These are phyloP conservation scores for Penicillium manginii DNA, from an alignment of 495 filamentous ascomycete species.

Conservation along the genomic window DNA sequence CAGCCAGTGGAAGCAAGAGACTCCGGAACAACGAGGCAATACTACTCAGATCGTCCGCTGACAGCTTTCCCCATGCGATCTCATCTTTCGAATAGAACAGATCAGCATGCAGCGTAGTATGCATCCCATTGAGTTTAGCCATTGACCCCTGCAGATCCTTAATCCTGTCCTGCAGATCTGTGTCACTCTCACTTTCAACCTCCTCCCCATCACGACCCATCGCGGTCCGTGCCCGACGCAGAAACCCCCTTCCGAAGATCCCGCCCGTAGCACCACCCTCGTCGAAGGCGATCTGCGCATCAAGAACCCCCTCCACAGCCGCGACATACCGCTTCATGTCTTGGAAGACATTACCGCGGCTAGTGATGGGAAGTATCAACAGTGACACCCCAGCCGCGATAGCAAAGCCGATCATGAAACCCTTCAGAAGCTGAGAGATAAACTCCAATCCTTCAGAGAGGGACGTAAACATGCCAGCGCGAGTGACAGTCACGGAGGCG, in stretches of 20 bases:
- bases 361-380: slow-evolving; percentile 66
- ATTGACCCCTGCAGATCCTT: slow-evolving; percentile 53
- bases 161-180: slow-evolving; percentile 26
- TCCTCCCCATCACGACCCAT: slow-evolving; percentile 22
- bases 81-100: slow-evolving; percentile 74
- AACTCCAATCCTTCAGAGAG: slow-evolving; percentile 55
- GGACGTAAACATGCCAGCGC: slow-evolving; percentile 49
- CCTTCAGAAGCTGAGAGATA: slow-evolving; percentile 56
- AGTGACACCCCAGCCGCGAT: slow-evolving; percentile 65
- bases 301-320: slow-evolving; percentile 52
- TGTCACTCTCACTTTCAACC: slow-evolving; percentile 40
- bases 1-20: slow-evolving; percentile 66
- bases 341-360: slow-evolving; percentile 57
- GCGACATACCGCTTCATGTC: slow-evolving; percentile 58
- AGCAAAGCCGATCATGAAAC: slow-evolving; percentile 69
- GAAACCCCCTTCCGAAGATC: slow-evolving; percentile 24
- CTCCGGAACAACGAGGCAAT: slow-evolving; percentile 57
- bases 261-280: slow-evolving; percentile 36
- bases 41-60: slow-evolving; percentile 63
- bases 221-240: slow-evolving; percentile 30
- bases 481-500: slow-evolving; percentile 58
- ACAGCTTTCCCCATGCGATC: slow-evolving; percentile 67
- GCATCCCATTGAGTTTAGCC: slow-evolving; percentile 55
- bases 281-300: slow-evolving; percentile 62
- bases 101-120: slow-evolving; percentile 68